Percentiles rank a stretch among this genome's conserved stretches.
phyloP scores from a whole-genome alignment of 129 eudicot genomes.

The Helichrysum umbraculigerum region DNA sequence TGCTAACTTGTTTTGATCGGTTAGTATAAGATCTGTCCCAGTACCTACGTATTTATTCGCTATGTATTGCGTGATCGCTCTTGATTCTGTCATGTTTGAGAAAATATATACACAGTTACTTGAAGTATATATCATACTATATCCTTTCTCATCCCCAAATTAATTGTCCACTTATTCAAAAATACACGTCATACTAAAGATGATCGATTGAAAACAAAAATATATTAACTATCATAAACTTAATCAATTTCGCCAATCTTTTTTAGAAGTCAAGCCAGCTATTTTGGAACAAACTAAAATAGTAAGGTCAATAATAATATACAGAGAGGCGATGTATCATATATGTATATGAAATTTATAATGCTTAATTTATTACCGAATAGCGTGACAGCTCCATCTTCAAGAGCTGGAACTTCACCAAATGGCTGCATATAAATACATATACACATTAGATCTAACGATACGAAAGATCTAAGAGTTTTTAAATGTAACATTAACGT shows the following conservation, averaged over 20 bases:
- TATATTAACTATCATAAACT: too few relatives aligned
- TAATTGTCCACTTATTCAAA: not conserved
- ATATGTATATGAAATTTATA: not conserved
- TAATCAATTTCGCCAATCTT: too few relatives aligned
- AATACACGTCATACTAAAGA: too few relatives aligned
- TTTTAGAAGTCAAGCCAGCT: too few relatives aligned
- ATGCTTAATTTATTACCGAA: constrained; percentile 37
- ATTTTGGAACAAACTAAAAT: too few relatives aligned
- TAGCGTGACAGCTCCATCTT: constrained; percentile 48
- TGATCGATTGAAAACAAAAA: too few relatives aligned
- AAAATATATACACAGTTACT: not conserved
- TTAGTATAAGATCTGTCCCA: constrained; percentile 40
- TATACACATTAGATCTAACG: not conserved
- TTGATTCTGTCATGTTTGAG: constrained; percentile 40
- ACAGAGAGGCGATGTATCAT: too few relatives aligned
- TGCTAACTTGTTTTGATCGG: constrained; percentile 43
- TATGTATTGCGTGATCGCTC: constrained; percentile 54
- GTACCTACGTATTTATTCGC: constrained; percentile 43
- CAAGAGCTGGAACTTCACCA: constrained; percentile 62
- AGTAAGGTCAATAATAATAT: not conserved
- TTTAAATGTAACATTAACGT: constrained; percentile 12
- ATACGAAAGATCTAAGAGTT: not conserved
- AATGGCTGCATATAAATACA: constrained; percentile 45
- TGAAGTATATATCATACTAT: too few relatives aligned
- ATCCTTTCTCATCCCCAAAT: not conserved